Percentiles rank a stretch among this genome's conserved stretches.
phyloP scores from a whole-genome alignment of 257 asterid species.

The Nicotiana tomentosiformis region DNA sequence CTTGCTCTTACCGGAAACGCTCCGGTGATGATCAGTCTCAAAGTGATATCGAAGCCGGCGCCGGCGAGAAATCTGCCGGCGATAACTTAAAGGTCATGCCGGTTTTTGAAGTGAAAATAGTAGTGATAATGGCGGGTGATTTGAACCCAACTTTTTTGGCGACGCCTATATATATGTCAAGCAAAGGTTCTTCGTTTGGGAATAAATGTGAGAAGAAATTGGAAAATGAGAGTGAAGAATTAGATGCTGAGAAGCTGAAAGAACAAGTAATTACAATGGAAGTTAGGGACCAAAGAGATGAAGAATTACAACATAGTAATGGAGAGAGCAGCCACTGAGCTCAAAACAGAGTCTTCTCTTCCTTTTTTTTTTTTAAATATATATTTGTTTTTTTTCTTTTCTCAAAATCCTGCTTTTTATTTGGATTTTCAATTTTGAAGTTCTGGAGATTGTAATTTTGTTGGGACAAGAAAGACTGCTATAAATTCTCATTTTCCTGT shows the following conservation, averaged over 20 bases:
- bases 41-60: conserved; percentile 32
- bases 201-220: conserved; percentile 4
- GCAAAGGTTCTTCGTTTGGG: conserved; percentile 19
- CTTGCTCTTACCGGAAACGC: conserved; percentile 73
- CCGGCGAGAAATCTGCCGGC: conserved; percentile 22
- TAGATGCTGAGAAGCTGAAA: neutral
- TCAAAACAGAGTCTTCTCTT: neutral
- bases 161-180: conserved; percentile 45
- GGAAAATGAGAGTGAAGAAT: neutral
- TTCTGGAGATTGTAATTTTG: neutral
- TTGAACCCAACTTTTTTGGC: conserved; percentile 76
- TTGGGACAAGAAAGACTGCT: neutral
- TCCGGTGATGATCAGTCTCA: conserved; percentile 18
- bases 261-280: neutral
- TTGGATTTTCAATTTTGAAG: conserved; percentile 1
- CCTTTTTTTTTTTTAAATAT: neutral
- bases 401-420: neutral
- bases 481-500: no score
- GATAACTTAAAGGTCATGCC: conserved; percentile 20
- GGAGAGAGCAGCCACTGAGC: neutral
- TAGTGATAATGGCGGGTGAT: conserved; percentile 91
- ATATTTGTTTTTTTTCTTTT: neutral
- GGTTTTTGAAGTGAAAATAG: conserved; percentile 56
- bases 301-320: neutral
- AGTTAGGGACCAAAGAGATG: neutral